Base-by-base conservation (phyloP, 179 eudicot species). In the Spinacia oleracea region DNA sequence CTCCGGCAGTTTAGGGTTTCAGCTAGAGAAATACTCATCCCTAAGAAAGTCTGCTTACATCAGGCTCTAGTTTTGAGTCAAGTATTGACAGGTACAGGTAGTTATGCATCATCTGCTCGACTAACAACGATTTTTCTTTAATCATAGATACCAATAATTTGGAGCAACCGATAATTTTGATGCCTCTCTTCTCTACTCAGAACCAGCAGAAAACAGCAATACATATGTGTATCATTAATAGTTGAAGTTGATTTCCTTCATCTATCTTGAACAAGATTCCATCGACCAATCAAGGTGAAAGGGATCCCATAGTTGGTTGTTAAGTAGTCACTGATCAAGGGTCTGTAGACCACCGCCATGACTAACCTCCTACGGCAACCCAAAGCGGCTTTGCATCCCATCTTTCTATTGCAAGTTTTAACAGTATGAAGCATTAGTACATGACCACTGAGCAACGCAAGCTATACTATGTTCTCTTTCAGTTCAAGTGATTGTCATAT, bases 121-220 rank as follows among this genome's bases (percentile, higher is more conserved):
- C 66, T 62, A 27, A n/a, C n/a, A n/a, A n/a, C n/a, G n/a, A 29
- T 25, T 32, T 60, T 27, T 62, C 35, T 27, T 62, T 12, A 27
- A 16, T 62, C 21, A 62, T 29, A 27, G 18, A 62, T 5, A 29
- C 32, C 38, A 29, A 29, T 29, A 27, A 27, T 31, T 12, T 21
- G 5, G 0, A 29, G 15, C 12, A 10, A 62, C 6, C 6, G 1
- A 60, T n/a, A 60, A 11, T 60, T 27, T 10, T 29, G 16, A 66
- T 35, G 71, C 71, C 48, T 66, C 43, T 65, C 70, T 20, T 66
- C 42, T 66, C 70, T 66, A 32, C 9, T 35, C 48, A 20, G 8
- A 66, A 38, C 46, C 27, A 35, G 38, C 71, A 66, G 23, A 35
- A 34, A 0, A 25, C 15, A 38, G 48, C 66, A 27, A 23, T 27